Base-by-base conservation (phyloP, 2,329 filamentous ascomycete species). In the Clarireedia homoeocarpa region DNA sequence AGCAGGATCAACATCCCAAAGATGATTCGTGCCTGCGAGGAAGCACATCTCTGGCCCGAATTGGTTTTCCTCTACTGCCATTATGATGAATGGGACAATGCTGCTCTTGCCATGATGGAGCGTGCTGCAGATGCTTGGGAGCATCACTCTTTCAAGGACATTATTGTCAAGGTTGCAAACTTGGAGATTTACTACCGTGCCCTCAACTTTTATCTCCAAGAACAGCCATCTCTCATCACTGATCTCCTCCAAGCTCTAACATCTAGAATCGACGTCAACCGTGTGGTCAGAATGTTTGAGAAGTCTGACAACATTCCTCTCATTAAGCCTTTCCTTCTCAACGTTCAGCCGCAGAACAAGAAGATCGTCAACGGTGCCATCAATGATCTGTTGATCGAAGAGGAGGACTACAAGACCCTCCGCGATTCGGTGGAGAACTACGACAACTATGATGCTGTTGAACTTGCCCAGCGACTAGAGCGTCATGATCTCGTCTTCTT, bases 61-160 rank as follows among this genome's bases (percentile, higher is more conserved):
- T 79, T 99, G 61, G 90, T 99, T 53, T 99, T 99, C 83, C 82
- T 96, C 65, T 97, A 97, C 78, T 90, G 89, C 71, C 94, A 99
- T 74, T 97, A 96, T 68, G 95, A 99, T 63, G 95, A 99, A 71
- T 96, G 88, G 73, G 95, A 99, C 74, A 97, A 99, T 69, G 94
- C 94, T 46, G 91, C 91, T 48, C 81, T 99, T 54, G 90, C 94
- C 17, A 96, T 99, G 77, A 99, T 99, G 83, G 94, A 99, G 77
- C 89, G 91, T 65, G 89, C 94, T 12, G 86, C 95, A 63, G 95
- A 97, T 77, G 91, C 94, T 1, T 99, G 94, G 94, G 95, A 99
- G 72, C 94, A 99, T 75, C 91, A 96, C 71, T 94, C 95, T 49
- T 99, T 99, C 85, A 99, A 99, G 80, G 95, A 99, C 70, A 97